These are phyloP conservation scores for Iris macrosiphon DNA, from an alignment of 106 monocot species.

Conservation along the genomic window DNA sequence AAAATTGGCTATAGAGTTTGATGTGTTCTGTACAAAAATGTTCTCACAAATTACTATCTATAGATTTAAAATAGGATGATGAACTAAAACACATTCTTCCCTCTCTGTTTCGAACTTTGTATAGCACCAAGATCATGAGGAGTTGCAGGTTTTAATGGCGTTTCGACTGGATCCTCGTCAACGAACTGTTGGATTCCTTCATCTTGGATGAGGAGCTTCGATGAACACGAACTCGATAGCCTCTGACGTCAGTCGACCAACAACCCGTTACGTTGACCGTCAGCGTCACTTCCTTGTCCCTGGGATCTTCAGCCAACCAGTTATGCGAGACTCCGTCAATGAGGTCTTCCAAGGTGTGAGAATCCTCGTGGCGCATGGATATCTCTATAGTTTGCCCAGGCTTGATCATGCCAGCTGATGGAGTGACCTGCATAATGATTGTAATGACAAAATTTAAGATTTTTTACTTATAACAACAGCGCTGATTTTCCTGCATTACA, in stretches of 20 bases:
- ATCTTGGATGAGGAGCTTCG: slow-evolving; percentile 24
- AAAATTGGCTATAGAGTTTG: too few species aligned
- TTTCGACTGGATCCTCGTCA: slow-evolving; percentile 1
- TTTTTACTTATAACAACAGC: too few species aligned
- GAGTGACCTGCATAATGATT: slow-evolving; percentile 24
- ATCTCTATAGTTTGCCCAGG: slow-evolving; percentile 43
- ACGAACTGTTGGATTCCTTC: background rate
- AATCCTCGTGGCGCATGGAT: slow-evolving; percentile 34
- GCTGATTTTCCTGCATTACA: too few species aligned
- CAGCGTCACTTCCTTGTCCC: slow-evolving; percentile 40
- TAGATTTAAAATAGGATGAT: too few species aligned
- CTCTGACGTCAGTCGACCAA: slow-evolving; percentile 19
- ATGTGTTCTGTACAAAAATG: too few species aligned
- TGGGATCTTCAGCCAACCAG: slow-evolving; percentile 35
- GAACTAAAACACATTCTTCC: too few species aligned
- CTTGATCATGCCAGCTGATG: slow-evolving; percentile 44
- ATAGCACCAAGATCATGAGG: too few species aligned
- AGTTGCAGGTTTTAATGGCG: background rate
- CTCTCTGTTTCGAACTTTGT: too few species aligned
- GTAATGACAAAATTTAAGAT: too few species aligned
- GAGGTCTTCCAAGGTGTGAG: slow-evolving; percentile 24
- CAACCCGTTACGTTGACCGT: slow-evolving; percentile 31
- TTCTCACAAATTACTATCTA: too few species aligned
- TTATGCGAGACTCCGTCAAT: slow-evolving; percentile 35
- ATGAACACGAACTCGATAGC: slow-evolving; percentile 23